A percentile compares a stretch with the other conserved stretches of the same genome.
Conservation (phyloP, 1,284 basidiomycete species). For the Athelia psychrophila region DNA sequence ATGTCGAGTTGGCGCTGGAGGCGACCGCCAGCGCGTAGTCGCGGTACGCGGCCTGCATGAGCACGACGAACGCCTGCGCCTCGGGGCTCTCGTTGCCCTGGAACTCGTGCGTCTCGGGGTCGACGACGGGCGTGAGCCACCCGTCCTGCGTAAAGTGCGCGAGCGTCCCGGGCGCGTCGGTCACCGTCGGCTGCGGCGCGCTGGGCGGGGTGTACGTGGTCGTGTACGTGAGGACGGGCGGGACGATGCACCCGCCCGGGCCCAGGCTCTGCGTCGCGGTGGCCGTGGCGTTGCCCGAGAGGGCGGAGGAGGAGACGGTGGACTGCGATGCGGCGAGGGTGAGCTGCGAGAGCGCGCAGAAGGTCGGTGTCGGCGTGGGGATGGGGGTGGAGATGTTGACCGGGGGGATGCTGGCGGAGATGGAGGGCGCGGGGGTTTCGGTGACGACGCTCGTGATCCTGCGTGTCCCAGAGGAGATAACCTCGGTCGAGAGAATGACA, state of each 20-base stretch:
- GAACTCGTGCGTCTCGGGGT: conserved; percentile 54
- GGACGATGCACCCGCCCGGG: conserved; percentile 1
- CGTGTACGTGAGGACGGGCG: conserved; percentile 7
- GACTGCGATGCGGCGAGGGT: conserved; percentile 38
- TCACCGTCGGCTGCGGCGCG: conserved; percentile 11
- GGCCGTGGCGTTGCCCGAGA: conserved; percentile 5
- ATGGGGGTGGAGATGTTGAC: too few relatives aligned
- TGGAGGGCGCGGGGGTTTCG: too few relatives aligned
- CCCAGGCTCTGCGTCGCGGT: neutral
- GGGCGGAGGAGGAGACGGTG: conserved; percentile 11
- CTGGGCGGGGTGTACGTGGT: conserved; percentile 2
- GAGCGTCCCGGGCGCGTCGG: conserved; percentile 18
- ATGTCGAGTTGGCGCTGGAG: neutral
- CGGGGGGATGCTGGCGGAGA: too few relatives aligned
- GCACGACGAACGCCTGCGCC: conserved; percentile 66
- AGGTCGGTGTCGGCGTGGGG: too few relatives aligned
- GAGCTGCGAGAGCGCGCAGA: too few relatives aligned
- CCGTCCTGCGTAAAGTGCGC: conserved; percentile 51
- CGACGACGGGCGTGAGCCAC: conserved; percentile 69
- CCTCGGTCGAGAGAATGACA: too few relatives aligned
- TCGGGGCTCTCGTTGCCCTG: conserved; percentile 54
- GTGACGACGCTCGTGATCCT: too few relatives aligned
- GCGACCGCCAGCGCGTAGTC: conserved; percentile 58
- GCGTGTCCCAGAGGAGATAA: too few relatives aligned
- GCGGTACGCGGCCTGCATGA: conserved; percentile 68